Conservation (phyloP, 2,329 filamentous ascomycete genomes). For the Aspergillus ochraceus region DNA sequence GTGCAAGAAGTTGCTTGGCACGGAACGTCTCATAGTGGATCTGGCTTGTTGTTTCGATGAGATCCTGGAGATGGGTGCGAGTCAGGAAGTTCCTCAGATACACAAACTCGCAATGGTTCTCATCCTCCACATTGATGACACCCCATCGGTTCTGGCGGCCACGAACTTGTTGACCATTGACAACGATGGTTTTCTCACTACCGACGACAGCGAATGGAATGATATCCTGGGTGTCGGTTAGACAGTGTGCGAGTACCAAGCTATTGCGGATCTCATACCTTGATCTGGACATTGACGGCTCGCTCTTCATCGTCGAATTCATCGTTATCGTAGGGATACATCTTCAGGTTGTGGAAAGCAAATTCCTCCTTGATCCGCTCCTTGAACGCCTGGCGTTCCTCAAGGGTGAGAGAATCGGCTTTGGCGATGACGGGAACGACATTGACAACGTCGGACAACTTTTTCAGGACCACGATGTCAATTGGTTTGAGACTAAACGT, state of each 20-base stretch:
- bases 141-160: slow-evolving; percentile 99
- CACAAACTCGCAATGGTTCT: slow-evolving; percentile 99
- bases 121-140: slow-evolving; percentile 98
- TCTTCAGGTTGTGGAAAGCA: slow-evolving; percentile 98
- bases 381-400: slow-evolving; percentile 96
- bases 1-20: slow-evolving; percentile 93
- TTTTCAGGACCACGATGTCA: slow-evolving; percentile 99
- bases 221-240: slow-evolving; percentile 63
- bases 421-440: slow-evolving; percentile 99
- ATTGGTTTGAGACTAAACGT: slow-evolving; percentile 78
- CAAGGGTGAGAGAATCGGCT: slow-evolving; percentile 90
- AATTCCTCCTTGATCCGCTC: slow-evolving; percentile 99
- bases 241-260: slow-evolving; percentile 25
- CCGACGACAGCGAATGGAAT: slow-evolving; percentile 98
- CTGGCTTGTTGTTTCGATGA: slow-evolving; percentile 98
- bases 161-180: slow-evolving; percentile 95
- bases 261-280: slow-evolving; percentile 59
- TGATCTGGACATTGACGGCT: slow-evolving; percentile 90
- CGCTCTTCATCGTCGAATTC: slow-evolving; percentile 98
- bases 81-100: slow-evolving; percentile 98
- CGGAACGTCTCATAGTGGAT: slow-evolving; percentile 99
- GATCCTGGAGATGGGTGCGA: slow-evolving; percentile 94
- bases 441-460: slow-evolving; percentile 98
- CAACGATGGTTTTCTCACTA: slow-evolving; percentile 96
- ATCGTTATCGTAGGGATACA: slow-evolving; percentile 99